phyloP scores from a whole-genome alignment of 1,284 basidiomycete genomes.

The Phaffia rhodozyma region DNA sequence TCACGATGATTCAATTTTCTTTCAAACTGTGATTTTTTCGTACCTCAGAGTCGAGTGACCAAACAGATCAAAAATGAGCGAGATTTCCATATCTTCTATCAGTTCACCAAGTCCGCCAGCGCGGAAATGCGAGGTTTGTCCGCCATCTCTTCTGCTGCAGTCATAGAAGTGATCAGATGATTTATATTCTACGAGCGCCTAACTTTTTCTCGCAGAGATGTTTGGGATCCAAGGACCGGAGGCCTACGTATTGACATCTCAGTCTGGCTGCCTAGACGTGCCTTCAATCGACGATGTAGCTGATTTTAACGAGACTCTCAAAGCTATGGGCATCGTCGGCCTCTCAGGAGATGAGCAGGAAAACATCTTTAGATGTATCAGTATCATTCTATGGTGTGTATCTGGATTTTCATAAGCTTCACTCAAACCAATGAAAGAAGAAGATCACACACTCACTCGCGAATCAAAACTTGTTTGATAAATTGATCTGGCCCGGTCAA shows the following conservation, averaged over 20 bases:
- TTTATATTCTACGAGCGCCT: neutral
- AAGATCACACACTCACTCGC: neutral
- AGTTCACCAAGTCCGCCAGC: conserved; percentile 92
- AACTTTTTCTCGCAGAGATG: conserved; percentile 49
- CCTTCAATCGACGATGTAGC: conserved; percentile 77
- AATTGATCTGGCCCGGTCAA: no score
- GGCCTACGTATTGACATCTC: conserved; percentile 83
- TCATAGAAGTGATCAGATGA: neutral
- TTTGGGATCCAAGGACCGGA: conserved; percentile 97
- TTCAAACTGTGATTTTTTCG: neutral
- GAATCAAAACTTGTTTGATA: no score
- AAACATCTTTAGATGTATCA: conserved; percentile 88
- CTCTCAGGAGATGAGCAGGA: conserved; percentile 71
- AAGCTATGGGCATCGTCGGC: conserved; percentile 90
- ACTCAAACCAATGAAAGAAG: neutral
- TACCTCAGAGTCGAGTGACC: conserved; percentile 69
- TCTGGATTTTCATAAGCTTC: neutral
- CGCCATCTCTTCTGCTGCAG: neutral
- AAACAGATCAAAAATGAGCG: conserved; percentile 94
- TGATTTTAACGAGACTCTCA: conserved; percentile 80
- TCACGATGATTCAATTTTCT: neutral
- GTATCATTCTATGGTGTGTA: conserved; percentile 67
- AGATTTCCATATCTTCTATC: conserved; percentile 99
- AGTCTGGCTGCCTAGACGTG: conserved; percentile 85
- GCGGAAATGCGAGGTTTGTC: conserved; percentile 66